phyloP scores from a whole-genome alignment of 108 stramenopile genomes.

The Mayamaea pseudoterrestris region DNA sequence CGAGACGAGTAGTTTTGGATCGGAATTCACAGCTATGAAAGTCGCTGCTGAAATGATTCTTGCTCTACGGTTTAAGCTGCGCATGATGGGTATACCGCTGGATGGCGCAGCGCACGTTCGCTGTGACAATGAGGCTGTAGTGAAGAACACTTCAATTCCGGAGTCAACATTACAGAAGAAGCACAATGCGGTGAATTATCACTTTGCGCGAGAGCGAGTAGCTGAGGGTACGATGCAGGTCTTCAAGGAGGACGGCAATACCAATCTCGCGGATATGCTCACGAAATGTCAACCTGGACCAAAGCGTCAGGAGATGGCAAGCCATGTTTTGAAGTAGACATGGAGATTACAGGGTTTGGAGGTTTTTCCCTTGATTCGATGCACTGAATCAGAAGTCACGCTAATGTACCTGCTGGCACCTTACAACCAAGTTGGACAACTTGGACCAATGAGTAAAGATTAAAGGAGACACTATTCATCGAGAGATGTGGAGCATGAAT shows the following conservation, averaged over 20 bases:
- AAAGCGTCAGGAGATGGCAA: neutral
- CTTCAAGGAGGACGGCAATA: slow-evolving; percentile 3
- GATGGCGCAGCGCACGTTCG: slow-evolving; percentile 13
- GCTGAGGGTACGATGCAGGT: slow-evolving; percentile 20
- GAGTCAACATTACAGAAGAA: slow-evolving; percentile 30
- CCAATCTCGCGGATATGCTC: slow-evolving; percentile 26
- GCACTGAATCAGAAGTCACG: too few species aligned
- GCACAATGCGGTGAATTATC: slow-evolving; percentile 15
- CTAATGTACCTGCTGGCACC: too few species aligned
- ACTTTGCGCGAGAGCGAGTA: slow-evolving; percentile 21
- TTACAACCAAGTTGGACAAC: too few species aligned
- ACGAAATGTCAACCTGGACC: slow-evolving; percentile 12
- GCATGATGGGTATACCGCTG: slow-evolving; percentile 36
- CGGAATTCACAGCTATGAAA: slow-evolving; percentile 11
- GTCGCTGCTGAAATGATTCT: slow-evolving; percentile 5
- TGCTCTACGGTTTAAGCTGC: slow-evolving; percentile 28
- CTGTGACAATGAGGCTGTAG: slow-evolving; percentile 27
- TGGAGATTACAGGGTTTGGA: too few species aligned
- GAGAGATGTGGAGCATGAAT: too few species aligned
- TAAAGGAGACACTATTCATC: too few species aligned
- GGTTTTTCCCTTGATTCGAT: too few species aligned
- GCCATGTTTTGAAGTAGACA: too few species aligned
- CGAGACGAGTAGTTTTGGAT: slow-evolving; percentile 33
- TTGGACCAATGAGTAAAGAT: too few species aligned
- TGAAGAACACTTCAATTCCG: slow-evolving; percentile 18